Percentiles rank a stretch among this genome's conserved stretches.
These are phyloP conservation scores for Pyrenophora seminiperda DNA, from an alignment of 2,329 filamentous ascomycete species.

Conservation along the genomic window DNA sequence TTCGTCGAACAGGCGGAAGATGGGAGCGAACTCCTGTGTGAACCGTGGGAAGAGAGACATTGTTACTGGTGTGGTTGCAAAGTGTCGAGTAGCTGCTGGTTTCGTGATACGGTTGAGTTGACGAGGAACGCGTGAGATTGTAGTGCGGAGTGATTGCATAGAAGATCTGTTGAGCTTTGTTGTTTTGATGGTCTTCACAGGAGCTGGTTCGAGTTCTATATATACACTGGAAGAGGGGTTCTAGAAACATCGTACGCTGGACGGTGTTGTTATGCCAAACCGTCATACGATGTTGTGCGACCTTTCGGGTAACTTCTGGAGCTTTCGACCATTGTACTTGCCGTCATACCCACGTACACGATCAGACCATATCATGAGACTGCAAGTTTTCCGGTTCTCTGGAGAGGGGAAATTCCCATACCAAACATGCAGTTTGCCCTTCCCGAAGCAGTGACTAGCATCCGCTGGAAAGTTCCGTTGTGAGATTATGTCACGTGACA, in stretches of 20 bases:
- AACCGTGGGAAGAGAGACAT: conserved; percentile 53
- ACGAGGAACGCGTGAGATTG: conserved; percentile 39
- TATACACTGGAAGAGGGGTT: conserved; percentile 35
- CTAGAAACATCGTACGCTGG: conserved; percentile 35
- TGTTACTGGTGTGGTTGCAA: conserved; percentile 32
- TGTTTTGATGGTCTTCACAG: conserved; percentile 34
- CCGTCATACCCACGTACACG: conserved; percentile 9
- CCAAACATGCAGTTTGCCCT: background rate
- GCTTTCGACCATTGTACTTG: conserved; percentile 21
- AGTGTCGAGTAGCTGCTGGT: conserved; percentile 26
- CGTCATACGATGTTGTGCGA: conserved; percentile 15
- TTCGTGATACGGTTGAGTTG: conserved; percentile 41
- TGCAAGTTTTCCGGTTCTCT: conserved; percentile 2
- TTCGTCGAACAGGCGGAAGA: conserved; percentile 57
- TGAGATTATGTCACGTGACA: conserved; percentile 22
- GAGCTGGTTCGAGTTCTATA: conserved; percentile 22
- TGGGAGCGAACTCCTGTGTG: conserved; percentile 49
- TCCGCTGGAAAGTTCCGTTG: conserved; percentile 11
- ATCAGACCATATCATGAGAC: conserved; percentile 6
- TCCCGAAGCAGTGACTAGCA: conserved; percentile 3
- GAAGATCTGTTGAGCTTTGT: conserved; percentile 34
- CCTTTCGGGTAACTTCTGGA: conserved; percentile 32
- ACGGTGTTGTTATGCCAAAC: conserved; percentile 7
- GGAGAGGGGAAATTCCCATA: conserved; percentile 2
- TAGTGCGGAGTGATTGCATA: conserved; percentile 47